These are phyloP conservation scores for Mesembryanthemum crystallinum DNA, from an alignment of 148 eudicot genomes.

Conservation along the genomic window DNA sequence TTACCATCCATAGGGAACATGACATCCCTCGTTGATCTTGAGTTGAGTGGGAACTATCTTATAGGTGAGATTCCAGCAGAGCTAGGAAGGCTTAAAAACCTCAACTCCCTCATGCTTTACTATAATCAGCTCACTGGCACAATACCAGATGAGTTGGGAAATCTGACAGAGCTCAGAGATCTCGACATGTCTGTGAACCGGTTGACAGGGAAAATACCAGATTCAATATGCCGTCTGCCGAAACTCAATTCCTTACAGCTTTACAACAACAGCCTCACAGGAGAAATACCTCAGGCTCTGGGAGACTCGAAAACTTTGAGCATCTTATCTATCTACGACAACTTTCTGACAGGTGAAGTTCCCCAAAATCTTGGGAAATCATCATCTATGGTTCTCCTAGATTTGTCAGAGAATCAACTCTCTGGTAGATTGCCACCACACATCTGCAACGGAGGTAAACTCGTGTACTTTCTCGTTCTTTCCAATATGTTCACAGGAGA, in stretches of 20 bases:
- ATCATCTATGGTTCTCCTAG: slow-evolving; percentile 51
- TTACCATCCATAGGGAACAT: slow-evolving; percentile 65
- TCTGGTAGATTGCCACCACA: slow-evolving; percentile 59
- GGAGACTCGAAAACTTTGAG: slow-evolving; percentile 58
- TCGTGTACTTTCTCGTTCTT: slow-evolving; percentile 63
- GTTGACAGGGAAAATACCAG: slow-evolving; percentile 63
- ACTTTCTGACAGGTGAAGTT: slow-evolving; percentile 69
- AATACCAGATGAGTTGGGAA: slow-evolving; percentile 81
- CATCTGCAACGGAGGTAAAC: slow-evolving; percentile 62
- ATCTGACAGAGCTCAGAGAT: slow-evolving; percentile 58
- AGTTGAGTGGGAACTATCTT: slow-evolving; percentile 66
- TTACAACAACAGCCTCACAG: slow-evolving; percentile 81
- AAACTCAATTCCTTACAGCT: slow-evolving; percentile 60
- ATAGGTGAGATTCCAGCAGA: slow-evolving; percentile 60
- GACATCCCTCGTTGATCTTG: slow-evolving; percentile 82
- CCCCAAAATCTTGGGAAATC: slow-evolving; percentile 67
- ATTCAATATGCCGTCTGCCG: slow-evolving; percentile 60
- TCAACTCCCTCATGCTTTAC: slow-evolving; percentile 69
- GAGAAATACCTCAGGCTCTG: slow-evolving; percentile 52
- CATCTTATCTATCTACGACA: slow-evolving; percentile 63
- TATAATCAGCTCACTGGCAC: slow-evolving; percentile 64
- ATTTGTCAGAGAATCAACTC: slow-evolving; percentile 71
- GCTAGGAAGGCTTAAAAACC: slow-evolving; percentile 56
- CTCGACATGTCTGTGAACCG: slow-evolving; percentile 81
- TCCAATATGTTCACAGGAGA: slow-evolving; percentile 60